Base-by-base conservation (phyloP, 208 protist species). In the Crithidia bombi region DNA sequence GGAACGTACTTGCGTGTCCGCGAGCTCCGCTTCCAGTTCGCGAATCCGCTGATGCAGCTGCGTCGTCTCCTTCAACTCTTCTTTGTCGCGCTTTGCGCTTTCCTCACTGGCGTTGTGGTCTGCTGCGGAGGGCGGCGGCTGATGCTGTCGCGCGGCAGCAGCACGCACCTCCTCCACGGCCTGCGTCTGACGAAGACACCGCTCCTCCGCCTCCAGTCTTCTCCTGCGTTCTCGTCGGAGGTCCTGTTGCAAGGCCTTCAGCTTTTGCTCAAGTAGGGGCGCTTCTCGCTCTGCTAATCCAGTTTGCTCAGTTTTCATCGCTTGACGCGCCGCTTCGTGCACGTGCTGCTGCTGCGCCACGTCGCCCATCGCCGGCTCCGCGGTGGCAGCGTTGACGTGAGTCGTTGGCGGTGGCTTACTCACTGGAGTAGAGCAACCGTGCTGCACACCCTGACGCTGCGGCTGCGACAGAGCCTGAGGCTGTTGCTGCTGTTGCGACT, bases 41-140 rank as follows among this genome's bases (percentile, higher is more conserved):
- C 39, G 23, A 17, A 82, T n/a, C n/a, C 76, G 67, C 28, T 61
- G 59, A 33, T 21, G 61, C 25, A 71, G 51, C 26, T 38, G 10
- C 3, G 4, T 28, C 7, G 61, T 19, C 30, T 69, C 51, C n/a
- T 54, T 43, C 33, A 7, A 47, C 0, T 49, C 43, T 19, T 64
- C 52, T 1, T 33, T 47, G 28, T 17, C 51, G 35, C 58, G 2
- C 33, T 25, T 21, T 7, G 25, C 12, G 6, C 33, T 30, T 69
- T 43, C 50, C 23, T 32, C 19, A 9, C 0, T 36, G 28, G 14
- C 10, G 6, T 4, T 4, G 11, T 17, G 3, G 38, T 41, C n/a
- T n/a, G n/a, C n/a, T n/a, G n/a, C n/a, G n/a, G n/a, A n/a, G n/a
- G n/a, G n/a, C n/a, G n/a, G n/a, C n/a, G n/a, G 32, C 15, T 23